Conservation (phyloP, 768 basidiomycete species). For the Tubosaeta sp. region DNA sequence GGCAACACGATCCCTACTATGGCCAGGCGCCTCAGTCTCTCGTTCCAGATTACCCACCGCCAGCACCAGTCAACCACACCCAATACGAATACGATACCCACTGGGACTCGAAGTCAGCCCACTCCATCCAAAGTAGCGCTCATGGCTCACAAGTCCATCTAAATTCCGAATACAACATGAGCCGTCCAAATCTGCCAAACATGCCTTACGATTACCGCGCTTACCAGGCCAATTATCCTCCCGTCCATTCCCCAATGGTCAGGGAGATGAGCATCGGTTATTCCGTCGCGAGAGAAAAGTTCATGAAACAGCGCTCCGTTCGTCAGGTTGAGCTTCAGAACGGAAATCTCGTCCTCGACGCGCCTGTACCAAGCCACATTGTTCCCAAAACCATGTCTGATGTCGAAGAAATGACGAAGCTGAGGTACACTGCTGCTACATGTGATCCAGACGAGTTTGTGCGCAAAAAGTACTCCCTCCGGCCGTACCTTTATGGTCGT, state of each 20-base stretch:
- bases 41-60: conserved; percentile 36
- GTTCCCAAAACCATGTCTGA: conserved; percentile 60
- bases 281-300: conserved; percentile 67
- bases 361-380: conserved; percentile 75
- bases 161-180: conserved; percentile 57
- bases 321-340: conserved; percentile 76
- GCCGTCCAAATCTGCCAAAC: conserved; percentile 38
- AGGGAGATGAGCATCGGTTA: conserved; percentile 53
- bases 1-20: conserved; percentile 52
- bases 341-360: conserved; percentile 83
- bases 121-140: conserved; percentile 57
- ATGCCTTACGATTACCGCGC: conserved; percentile 37
- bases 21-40: conserved; percentile 30
- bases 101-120: conserved; percentile 50
- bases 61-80: conserved; percentile 22
- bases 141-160: conserved; percentile 72
- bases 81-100: conserved; percentile 44
- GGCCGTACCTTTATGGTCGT: conserved; percentile 74
- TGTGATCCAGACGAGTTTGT: conserved; percentile 90
- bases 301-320: conserved; percentile 77
- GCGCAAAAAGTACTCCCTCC: conserved; percentile 68
- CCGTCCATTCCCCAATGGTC: conserved; percentile 46
- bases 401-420: conserved; percentile 73
- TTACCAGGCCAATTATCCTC: conserved; percentile 54
- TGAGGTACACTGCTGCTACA: conserved; percentile 86